phyloP scores from a whole-genome alignment of 257 asterid species.

The Fraxinus anomala region DNA sequence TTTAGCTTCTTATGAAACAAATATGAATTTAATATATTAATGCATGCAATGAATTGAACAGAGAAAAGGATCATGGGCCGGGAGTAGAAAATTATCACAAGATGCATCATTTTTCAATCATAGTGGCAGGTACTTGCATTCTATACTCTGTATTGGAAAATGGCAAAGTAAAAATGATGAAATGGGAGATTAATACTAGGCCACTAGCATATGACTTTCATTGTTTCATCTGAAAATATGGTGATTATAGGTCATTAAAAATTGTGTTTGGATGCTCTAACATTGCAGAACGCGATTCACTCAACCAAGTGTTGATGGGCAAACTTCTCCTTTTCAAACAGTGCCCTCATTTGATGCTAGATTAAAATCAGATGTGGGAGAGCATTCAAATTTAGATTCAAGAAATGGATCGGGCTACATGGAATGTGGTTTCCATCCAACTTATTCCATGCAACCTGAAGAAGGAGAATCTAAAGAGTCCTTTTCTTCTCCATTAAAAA shows the following conservation, averaged over 20 bases:
- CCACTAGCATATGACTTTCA: background rate
- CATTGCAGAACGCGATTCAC: slow-evolving; percentile 54
- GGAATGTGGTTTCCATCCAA: slow-evolving; percentile 55
- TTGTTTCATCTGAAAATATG: slow-evolving; percentile 1
- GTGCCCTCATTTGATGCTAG: slow-evolving; percentile 49
- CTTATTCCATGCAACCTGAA: slow-evolving; percentile 53
- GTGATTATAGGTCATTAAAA: slow-evolving; percentile 2
- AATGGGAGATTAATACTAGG: background rate
- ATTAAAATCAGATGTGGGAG: slow-evolving; percentile 51
- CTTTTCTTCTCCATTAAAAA: slow-evolving; percentile 50
- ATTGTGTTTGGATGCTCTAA: slow-evolving; percentile 22
- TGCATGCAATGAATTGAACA: slow-evolving; percentile 49
- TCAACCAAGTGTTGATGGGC: slow-evolving; percentile 45
- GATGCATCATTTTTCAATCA: slow-evolving; percentile 62
- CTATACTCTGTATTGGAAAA: slow-evolving; percentile 16
- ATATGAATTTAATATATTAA: slow-evolving; percentile 8
- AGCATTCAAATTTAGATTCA: slow-evolving; percentile 52
- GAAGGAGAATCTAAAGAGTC: slow-evolving; percentile 61
- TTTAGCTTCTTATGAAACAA: background rate
- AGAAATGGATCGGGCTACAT: slow-evolving; percentile 51
- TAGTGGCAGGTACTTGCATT: slow-evolving; percentile 64
- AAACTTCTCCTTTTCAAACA: slow-evolving; percentile 57
- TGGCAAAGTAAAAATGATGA: background rate
- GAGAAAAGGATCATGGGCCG: slow-evolving; percentile 70
- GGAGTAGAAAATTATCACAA: slow-evolving; percentile 54